phyloP scores from a whole-genome alignment of 2,329 filamentous ascomycete species.

The Verticillium dahliae region DNA sequence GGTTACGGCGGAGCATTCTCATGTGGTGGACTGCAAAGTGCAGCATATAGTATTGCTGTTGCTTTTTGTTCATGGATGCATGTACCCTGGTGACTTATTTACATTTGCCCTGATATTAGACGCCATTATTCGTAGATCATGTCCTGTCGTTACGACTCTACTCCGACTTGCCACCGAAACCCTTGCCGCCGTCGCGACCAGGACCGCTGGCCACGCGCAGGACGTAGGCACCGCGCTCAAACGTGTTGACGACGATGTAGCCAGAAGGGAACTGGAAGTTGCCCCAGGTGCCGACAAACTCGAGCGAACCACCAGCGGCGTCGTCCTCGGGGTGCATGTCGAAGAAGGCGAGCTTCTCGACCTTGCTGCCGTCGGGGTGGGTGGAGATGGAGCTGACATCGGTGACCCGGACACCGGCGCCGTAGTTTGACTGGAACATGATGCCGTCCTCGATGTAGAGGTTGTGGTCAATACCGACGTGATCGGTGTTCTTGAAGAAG shows the following conservation, averaged over 20 bases:
- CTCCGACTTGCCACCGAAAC: background rate
- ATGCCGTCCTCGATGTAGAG: slow-evolving; percentile 34
- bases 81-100: background rate
- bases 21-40: background rate
- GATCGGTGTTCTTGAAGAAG: slow-evolving; percentile 28
- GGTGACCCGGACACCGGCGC: slow-evolving; percentile 33
- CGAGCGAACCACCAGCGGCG: slow-evolving; percentile 23
- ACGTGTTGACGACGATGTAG: slow-evolving; percentile 38
- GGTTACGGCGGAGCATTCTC: background rate
- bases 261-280: slow-evolving; percentile 37
- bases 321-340: slow-evolving; percentile 42
- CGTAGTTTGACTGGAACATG: slow-evolving; percentile 40
- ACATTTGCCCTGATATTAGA: background rate
- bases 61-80: background rate
- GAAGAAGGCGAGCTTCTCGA: slow-evolving; percentile 37
- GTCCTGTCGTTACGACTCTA: background rate
- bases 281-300: slow-evolving; percentile 37
- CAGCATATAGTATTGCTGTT: background rate
- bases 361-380: slow-evolving; percentile 29
- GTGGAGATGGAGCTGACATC: slow-evolving; percentile 21
- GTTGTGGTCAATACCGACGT: slow-evolving; percentile 36
- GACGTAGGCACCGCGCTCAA: slow-evolving; percentile 37
- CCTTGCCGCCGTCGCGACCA: background rate
- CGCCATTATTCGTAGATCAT: background rate
- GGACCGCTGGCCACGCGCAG: background rate